Evolutionary conservation across 495 filamentous ascomycete species (phyloP).

Genomic region (Neurospora sp.): DNA sequence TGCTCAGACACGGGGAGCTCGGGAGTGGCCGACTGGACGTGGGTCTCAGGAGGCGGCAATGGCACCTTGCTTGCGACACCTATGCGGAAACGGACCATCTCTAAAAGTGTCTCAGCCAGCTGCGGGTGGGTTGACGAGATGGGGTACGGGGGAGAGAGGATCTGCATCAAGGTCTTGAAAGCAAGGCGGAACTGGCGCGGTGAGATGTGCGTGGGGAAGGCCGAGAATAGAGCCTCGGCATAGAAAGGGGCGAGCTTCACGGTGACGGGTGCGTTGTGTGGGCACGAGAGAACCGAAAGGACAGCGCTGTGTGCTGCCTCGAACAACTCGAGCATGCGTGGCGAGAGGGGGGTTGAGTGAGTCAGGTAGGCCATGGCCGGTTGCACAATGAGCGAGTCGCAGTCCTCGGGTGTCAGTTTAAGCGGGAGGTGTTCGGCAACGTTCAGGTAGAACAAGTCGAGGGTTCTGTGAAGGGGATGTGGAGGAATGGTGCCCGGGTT

Average conservation of each 20-base stretch:
- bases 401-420: constrained; percentile 49
- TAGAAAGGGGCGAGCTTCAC: constrained; percentile 74
- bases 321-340: constrained; percentile 57
- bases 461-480: constrained; percentile 65
- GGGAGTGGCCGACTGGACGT: constrained; percentile 10
- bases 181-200: constrained; percentile 86
- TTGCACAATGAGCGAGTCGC: constrained; percentile 63
- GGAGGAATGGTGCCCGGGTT: constrained; percentile 54
- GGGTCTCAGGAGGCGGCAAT: constrained; percentile 19
- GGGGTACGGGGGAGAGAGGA: constrained; percentile 72
- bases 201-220: constrained; percentile 76
- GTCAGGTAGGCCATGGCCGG: constrained; percentile 71
- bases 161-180: constrained; percentile 78
- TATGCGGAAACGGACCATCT: constrained; percentile 65
- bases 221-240: constrained; percentile 68
- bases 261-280: constrained; percentile 61
- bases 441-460: constrained; percentile 90
- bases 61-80: constrained; percentile 39
- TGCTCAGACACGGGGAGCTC: constrained; percentile 57
- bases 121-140: constrained; percentile 61
- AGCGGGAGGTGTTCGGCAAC: constrained; percentile 76
- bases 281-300: constrained; percentile 71
- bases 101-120: constrained; percentile 68
- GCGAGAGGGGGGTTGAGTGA: constrained; percentile 32
- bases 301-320: constrained; percentile 85